Conservation (phyloP, 805 yeast genomes). For the Saccharomycopsis sp. region DNA sequence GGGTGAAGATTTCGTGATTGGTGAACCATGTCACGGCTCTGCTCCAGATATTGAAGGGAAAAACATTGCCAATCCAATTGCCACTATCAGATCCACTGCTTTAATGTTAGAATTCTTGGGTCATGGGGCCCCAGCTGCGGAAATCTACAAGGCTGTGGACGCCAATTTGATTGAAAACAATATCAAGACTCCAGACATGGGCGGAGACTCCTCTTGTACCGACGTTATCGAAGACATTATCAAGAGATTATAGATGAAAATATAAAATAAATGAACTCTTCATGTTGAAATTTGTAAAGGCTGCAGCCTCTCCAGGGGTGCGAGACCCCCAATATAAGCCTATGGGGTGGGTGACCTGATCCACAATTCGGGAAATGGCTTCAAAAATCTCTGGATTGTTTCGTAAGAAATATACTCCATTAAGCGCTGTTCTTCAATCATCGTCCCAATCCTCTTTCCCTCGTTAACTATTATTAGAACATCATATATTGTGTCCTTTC, state of each 20-base stretch:
- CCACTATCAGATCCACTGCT: conserved; percentile 96
- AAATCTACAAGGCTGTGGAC: conserved; percentile 89
- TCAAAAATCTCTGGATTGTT: too few species aligned
- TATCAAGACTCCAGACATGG: conserved; percentile 81
- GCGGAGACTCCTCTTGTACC: conserved; percentile 80
- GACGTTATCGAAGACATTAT: conserved; percentile 82
- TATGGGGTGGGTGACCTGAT: too few species aligned
- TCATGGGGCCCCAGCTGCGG: conserved; percentile 77
- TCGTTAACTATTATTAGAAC: too few species aligned
- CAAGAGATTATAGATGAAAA: conserved; percentile 32
- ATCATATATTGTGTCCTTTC: too few species aligned
- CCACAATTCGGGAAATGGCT: too few species aligned
- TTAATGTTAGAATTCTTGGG: conserved; percentile 97
- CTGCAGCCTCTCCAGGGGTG: background rate
- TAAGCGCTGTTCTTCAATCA: background rate
- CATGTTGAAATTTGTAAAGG: background rate
- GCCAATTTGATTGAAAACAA: conserved; percentile 75
- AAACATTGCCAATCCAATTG: conserved; percentile 92
- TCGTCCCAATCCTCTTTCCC: too few species aligned
- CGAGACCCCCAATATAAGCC: too few species aligned
- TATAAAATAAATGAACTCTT: too few species aligned
- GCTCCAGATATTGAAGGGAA: conserved; percentile 98
- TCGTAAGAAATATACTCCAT: background rate
- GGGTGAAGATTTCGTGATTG: conserved; percentile 91
- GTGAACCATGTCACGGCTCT: conserved; percentile 99